Percentiles rank a stretch among this genome's conserved stretches.
These are phyloP conservation scores for Fagopyrum homotropicum DNA, from an alignment of 148 eudicot genomes.

Conservation along the genomic window DNA sequence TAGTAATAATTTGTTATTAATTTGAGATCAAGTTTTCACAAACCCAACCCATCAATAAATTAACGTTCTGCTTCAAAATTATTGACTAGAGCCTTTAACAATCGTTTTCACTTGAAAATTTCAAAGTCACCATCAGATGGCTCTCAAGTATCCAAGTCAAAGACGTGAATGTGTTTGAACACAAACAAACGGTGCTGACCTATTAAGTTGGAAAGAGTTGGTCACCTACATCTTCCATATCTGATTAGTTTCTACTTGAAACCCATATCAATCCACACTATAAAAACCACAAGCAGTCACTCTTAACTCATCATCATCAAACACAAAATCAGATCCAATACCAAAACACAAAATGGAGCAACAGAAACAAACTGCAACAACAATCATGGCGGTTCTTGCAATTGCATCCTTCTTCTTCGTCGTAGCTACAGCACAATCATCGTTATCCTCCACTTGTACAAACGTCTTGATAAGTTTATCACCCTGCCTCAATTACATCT, in stretches of 20 bases:
- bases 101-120: no score
- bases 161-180: background rate
- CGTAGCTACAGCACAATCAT: conserved; percentile 23
- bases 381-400: background rate
- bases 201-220: background rate
- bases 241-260: background rate
- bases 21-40: no score
- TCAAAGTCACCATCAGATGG: no score
- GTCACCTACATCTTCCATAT: conserved; percentile 6
- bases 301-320: background rate
- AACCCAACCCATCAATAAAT: no score
- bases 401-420: conserved; percentile 11
- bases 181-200: background rate
- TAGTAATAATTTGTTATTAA: background rate
- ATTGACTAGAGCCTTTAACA: no score
- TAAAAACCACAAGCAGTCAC: background rate
- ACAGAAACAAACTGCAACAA: background rate
- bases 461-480: conserved; percentile 31
- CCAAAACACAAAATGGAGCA: conserved; percentile 1
- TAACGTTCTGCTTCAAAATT: no score
- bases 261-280: background rate
- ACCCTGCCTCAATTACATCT: conserved; percentile 35
- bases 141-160: background rate
- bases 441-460: conserved; percentile 19
- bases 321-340: background rate